A percentile compares a stretch with the other conserved stretches of the same genome.
These are phyloP conservation scores for Vaccinium myrtillus DNA, from an alignment of 148 eudicot genomes.

Conservation along the genomic window DNA sequence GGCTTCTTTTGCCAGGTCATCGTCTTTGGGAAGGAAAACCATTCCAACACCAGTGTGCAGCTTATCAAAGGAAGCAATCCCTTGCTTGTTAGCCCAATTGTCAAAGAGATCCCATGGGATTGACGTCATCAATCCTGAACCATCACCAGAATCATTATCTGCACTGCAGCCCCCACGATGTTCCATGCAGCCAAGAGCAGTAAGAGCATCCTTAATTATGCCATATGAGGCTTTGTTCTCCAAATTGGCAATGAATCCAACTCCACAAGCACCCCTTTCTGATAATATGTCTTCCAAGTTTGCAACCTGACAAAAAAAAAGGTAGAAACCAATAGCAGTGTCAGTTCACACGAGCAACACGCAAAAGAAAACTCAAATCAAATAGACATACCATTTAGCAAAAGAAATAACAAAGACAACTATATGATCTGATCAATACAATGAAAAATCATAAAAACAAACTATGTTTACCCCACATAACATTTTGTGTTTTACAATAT, in stretches of 20 bases:
- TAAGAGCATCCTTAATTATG: slow-evolving; percentile 89
- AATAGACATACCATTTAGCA: background rate
- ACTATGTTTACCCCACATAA: background rate
- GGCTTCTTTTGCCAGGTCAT: slow-evolving; percentile 62
- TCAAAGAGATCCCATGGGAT: slow-evolving; percentile 96
- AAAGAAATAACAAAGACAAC: background rate
- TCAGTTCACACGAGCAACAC: background rate
- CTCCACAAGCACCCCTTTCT: slow-evolving; percentile 98
- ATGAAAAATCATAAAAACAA: background rate
- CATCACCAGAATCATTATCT: slow-evolving; percentile 98
- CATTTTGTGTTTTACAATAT: background rate
- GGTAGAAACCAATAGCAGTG: background rate
- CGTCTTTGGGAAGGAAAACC: slow-evolving; percentile 88
- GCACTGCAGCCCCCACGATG: slow-evolving; percentile 99
- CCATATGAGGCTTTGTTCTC: slow-evolving; percentile 82
- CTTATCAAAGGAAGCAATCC: slow-evolving; percentile 73
- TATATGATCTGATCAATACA: background rate
- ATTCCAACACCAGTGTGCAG: slow-evolving; percentile 93
- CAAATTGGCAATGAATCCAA: slow-evolving; percentile 94
- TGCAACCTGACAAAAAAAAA: slow-evolving; percentile 54
- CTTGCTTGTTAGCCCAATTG: slow-evolving; percentile 78
- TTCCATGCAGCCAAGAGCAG: slow-evolving; percentile 98
- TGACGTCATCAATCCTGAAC: slow-evolving; percentile 89
- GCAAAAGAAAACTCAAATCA: background rate
- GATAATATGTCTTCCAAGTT: slow-evolving; percentile 84